These are phyloP conservation scores for Hortaea werneckii DNA, from an alignment of 2,329 filamentous ascomycete genomes.

Conservation along the genomic window DNA sequence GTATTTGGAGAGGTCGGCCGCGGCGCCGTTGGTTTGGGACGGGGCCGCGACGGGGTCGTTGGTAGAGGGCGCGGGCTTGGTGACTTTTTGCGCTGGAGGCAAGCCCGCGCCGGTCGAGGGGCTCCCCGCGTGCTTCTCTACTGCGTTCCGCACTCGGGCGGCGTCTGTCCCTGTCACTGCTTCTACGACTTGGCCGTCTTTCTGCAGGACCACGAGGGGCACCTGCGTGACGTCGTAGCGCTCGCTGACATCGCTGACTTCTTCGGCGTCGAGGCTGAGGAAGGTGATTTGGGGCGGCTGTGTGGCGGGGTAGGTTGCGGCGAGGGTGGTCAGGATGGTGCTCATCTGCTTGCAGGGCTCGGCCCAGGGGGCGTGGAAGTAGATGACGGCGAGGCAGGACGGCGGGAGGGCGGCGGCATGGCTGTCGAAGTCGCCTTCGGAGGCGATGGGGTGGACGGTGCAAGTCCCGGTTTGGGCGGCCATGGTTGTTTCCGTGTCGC, in stretches of 20 bases:
- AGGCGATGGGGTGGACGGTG: constrained; percentile 65
- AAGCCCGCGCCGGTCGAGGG: constrained; percentile 27
- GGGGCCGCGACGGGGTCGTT: constrained; percentile 8
- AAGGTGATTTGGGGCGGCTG: constrained; percentile 62
- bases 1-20: constrained; percentile 32
- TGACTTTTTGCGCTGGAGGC: constrained; percentile 34
- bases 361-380: constrained; percentile 95
- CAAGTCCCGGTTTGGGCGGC: constrained; percentile 8
- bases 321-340: constrained; percentile 73
- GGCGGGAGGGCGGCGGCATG: constrained; percentile 56
- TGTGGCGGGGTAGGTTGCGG: constrained; percentile 68
- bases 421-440: constrained; percentile 61
- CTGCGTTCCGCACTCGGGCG: constrained; percentile 69
- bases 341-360: constrained; percentile 93
- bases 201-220: constrained; percentile 78
- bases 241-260: constrained; percentile 84
- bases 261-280: constrained; percentile 88
- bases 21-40: constrained; percentile 24
- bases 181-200: constrained; percentile 65
- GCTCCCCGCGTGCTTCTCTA: constrained; percentile 61
- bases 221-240: constrained; percentile 90
- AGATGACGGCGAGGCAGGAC: constrained; percentile 69
- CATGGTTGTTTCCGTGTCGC: constrained; percentile 2
- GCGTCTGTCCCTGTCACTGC: constrained; percentile 85
- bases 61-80: constrained; percentile 33